Evolutionary conservation across 305 asterid genomes (phyloP).

Genomic region (Lippia alba): DNA sequence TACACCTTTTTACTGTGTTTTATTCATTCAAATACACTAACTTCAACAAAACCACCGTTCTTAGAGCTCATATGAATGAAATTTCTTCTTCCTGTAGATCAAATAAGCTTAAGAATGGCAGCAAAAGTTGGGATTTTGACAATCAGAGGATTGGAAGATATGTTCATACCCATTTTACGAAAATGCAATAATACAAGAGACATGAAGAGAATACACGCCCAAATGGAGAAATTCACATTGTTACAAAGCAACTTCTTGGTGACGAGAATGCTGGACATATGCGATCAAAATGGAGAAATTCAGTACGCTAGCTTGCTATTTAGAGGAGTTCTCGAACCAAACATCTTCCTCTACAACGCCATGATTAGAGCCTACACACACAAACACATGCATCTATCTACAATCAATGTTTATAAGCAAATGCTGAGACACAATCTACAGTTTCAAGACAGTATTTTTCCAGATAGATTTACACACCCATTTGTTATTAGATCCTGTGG

Average conservation of each 20-base stretch:
- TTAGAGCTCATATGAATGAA: not conserved
- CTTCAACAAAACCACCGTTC: not conserved
- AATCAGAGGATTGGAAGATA: conserved; percentile 65
- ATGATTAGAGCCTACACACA: conserved; percentile 66
- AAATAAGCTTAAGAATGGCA: conserved; percentile 19
- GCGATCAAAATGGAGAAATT: conserved; percentile 63
- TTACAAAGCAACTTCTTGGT: conserved; percentile 78
- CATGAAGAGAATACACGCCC: conserved; percentile 76
- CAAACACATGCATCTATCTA: conserved; percentile 42
- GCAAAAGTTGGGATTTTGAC: conserved; percentile 47
- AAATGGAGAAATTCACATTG: conserved; percentile 61
- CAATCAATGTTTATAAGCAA: conserved; percentile 49
- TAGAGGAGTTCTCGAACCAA: conserved; percentile 58
- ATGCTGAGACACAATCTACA: conserved; percentile 43
- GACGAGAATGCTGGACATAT: conserved; percentile 75
- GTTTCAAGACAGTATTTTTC: conserved; percentile 42
- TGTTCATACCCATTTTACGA: conserved; percentile 55
- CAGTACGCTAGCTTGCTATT: conserved; percentile 67
- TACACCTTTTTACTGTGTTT: not conserved
- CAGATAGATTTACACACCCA: conserved; percentile 79
- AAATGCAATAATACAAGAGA: conserved; percentile 47
- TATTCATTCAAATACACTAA: not conserved
- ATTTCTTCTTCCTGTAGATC: not conserved
- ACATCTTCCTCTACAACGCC: conserved; percentile 64
- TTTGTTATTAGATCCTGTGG: conserved; percentile 75